Evolutionary conservation across 257 asterid species (phyloP), one percentile per base, ranked within the genome.

Genomic region (Nicotiana noctiflora): DNA sequence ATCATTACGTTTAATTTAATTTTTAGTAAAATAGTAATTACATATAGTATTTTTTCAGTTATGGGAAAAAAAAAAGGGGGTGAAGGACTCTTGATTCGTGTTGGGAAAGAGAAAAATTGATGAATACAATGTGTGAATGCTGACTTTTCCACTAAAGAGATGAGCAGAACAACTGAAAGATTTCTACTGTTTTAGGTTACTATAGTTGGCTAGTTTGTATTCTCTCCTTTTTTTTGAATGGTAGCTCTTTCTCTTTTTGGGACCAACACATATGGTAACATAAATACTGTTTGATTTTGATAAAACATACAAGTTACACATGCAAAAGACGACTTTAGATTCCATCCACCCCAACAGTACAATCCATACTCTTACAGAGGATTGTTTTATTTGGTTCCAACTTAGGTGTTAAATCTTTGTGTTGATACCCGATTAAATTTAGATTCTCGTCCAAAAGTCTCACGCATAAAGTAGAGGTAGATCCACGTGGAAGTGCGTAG

Each of bases 381-480:
- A 56, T 18, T 53, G 8, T 40, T 40, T 40, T 40, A 40, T 40
- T 40, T 40, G 12, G 12, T 40, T 40, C 12, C 12, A 40, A 8
- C 3, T 40, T 2, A n/a, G 49, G 0, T 40, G 12, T 40, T 40
- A 40, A 40, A 40, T 40, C 0, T 0, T 8, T 0, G 3, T 8
- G 0, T 40, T 40, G 0, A 0, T 8, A 1, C 0, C 49, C 49
- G 49, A 40, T 8, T 2, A 40, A 40, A 40, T 40, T 40, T 1
- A 40, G 2, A 0, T 2, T 40, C 0, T 40, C 0, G 0, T 2
- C 11, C 0, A 0, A 1, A 37, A 37, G 0, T 37, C 3, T 10
- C 0, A 40, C 49, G 8, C 49, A 40, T 2, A 0, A 40, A 0
- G 3, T 40, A n/a, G n/a, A n/a, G n/a, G n/a, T n/a, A n/a, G n/a